phyloP scores from a whole-genome alignment of 768 basidiomycete genomes.

The Cyclocybe aegerita region DNA sequence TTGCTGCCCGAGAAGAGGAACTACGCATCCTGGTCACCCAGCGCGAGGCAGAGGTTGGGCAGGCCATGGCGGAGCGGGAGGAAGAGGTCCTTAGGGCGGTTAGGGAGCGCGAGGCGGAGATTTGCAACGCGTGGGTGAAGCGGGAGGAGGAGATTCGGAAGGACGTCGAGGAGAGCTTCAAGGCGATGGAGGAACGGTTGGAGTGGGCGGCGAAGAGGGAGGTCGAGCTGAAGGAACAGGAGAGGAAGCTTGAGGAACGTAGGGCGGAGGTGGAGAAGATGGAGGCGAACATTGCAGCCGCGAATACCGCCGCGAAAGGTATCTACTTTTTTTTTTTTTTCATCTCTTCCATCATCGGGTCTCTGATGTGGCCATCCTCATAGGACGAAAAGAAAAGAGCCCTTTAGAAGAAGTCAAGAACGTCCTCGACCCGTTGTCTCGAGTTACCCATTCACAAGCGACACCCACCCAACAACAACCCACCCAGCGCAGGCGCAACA shows the following conservation, averaged over 20 bases:
- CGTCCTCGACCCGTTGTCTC: constrained; percentile 50
- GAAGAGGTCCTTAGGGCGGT: constrained; percentile 74
- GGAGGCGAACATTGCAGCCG: constrained; percentile 40
- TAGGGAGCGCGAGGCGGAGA: constrained; percentile 59
- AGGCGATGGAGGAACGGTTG: constrained; percentile 50
- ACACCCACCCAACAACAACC: constrained; percentile 21
- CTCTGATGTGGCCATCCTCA: neutral
- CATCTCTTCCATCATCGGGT: neutral
- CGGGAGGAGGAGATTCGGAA: constrained; percentile 50
- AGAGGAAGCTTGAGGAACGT: constrained; percentile 44
- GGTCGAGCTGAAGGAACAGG: constrained; percentile 53
- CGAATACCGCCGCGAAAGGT: constrained; percentile 15
- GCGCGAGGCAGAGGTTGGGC: constrained; percentile 70
- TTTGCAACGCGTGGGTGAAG: constrained; percentile 56
- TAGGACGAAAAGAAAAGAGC: constrained; percentile 50
- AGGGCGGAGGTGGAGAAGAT: constrained; percentile 42
- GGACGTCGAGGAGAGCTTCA: constrained; percentile 47
- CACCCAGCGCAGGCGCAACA: neutral
- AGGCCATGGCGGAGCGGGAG: constrained; percentile 63
- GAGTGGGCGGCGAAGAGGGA: constrained; percentile 51
- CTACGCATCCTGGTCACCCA: constrained; percentile 61
- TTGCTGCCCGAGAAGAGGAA: constrained; percentile 66
- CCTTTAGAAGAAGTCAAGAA: constrained; percentile 81
- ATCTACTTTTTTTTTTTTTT: neutral
- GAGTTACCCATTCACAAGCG: constrained; percentile 17